phyloP scores from a whole-genome alignment of 2,329 filamentous ascomycete species.

The Colletotrichum somersetense region DNA sequence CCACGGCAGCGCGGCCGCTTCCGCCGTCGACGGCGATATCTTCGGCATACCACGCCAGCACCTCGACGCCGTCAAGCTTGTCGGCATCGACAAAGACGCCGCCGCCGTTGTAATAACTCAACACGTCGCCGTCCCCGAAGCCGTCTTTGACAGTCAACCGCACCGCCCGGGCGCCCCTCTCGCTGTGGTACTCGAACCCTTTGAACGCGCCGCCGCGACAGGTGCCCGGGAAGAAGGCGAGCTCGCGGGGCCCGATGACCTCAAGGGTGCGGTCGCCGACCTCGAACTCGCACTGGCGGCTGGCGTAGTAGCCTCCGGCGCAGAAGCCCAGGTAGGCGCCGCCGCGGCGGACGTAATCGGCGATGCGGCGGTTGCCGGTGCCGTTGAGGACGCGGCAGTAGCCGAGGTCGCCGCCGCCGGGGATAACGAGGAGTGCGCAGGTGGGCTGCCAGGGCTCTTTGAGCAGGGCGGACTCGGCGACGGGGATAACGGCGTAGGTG shows the following conservation, averaged over 20 bases:
- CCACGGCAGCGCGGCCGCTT: slow-evolving; percentile 79
- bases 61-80: slow-evolving; percentile 76
- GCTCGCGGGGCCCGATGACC: slow-evolving; percentile 86
- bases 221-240: slow-evolving; percentile 88
- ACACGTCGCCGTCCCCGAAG: slow-evolving; percentile 72
- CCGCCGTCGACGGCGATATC: slow-evolving; percentile 82
- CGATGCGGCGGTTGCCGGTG: slow-evolving; percentile 85
- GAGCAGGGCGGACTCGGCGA: slow-evolving; percentile 82
- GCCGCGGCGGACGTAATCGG: slow-evolving; percentile 86
- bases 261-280: slow-evolving; percentile 80
- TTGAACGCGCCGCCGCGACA: slow-evolving; percentile 89
- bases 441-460: slow-evolving; percentile 92
- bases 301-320: slow-evolving; percentile 93
- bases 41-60: slow-evolving; percentile 84
- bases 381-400: slow-evolving; percentile 93
- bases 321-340: slow-evolving; percentile 93
- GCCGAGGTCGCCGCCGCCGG: slow-evolving; percentile 92
- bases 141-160: slow-evolving; percentile 69
- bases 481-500: slow-evolving; percentile 91
- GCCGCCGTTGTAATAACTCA: slow-evolving; percentile 93
- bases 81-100: slow-evolving; percentile 89
- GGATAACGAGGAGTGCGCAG: slow-evolving; percentile 91
- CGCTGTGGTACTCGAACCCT: slow-evolving; percentile 92
- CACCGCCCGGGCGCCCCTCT: slow-evolving; percentile 82
- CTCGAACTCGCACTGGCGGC: slow-evolving; percentile 88